These are phyloP conservation scores for Aspergillus oerlinghausenensis DNA, from an alignment of 2,329 filamentous ascomycete species.

Conservation along the genomic window DNA sequence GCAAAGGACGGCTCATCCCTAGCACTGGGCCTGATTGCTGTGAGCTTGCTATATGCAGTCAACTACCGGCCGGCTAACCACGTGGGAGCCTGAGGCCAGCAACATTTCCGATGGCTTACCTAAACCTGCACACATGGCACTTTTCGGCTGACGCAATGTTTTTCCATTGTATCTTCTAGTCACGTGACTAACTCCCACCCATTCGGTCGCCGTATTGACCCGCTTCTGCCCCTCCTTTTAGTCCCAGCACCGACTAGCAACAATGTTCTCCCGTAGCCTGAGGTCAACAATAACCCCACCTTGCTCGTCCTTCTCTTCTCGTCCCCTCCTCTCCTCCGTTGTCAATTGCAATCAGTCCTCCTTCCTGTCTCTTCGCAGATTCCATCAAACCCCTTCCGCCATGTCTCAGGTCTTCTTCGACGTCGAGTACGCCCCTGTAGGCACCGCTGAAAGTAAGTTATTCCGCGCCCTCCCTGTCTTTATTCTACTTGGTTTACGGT, in stretches of 20 bases:
- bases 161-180: not conserved
- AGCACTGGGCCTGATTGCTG: not conserved
- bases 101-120: not conserved
- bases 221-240: constrained; percentile 29
- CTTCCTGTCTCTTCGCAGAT: constrained; percentile 45
- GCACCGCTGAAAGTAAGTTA: constrained; percentile 27
- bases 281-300: constrained; percentile 42
- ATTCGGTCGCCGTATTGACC: constrained; percentile 21
- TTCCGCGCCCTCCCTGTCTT: constrained; percentile 6
- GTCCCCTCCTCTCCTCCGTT: constrained; percentile 30
- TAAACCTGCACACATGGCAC: constrained; percentile 14
- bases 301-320: constrained; percentile 36
- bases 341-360: constrained; percentile 26
- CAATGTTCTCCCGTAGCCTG: constrained; percentile 40
- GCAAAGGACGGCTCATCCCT: not conserved
- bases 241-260: constrained; percentile 15
- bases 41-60: not conserved
- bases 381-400: constrained; percentile 62
- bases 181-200: not conserved
- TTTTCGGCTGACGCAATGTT: constrained; percentile 12
- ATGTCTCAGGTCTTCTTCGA: constrained; percentile 78
- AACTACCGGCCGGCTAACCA: constrained; percentile 1
- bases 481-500: constrained; percentile 9
- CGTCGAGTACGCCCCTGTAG: constrained; percentile 53
- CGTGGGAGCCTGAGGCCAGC: constrained; percentile 9